These are phyloP conservation scores for Trypanosoma vivax DNA, from an alignment of 208 protist species.

Conservation along the genomic window DNA sequence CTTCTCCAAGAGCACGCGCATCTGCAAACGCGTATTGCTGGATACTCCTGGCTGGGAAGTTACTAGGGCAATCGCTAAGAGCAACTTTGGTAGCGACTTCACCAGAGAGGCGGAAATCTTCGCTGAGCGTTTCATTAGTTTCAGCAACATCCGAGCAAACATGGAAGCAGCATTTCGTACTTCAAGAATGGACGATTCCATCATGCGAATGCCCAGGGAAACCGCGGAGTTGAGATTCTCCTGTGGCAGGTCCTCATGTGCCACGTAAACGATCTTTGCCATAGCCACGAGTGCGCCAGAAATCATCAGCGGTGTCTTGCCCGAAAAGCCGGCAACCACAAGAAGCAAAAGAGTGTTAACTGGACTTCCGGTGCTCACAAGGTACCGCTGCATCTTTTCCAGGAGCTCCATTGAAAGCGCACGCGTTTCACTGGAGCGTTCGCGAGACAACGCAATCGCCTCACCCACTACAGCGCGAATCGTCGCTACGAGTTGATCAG, in stretches of 20 bases:
- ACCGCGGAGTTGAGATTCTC: conserved; percentile 56
- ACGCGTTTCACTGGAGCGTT: conserved; percentile 74
- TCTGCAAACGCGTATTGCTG: conserved; percentile 73
- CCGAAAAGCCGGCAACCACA: conserved; percentile 68
- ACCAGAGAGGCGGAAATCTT: conserved; percentile 43
- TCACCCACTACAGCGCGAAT: conserved; percentile 60
- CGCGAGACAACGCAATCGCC: conserved; percentile 69
- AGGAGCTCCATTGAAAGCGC: conserved; percentile 77
- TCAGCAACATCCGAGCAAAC: conserved; percentile 79
- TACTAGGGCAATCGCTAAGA: conserved; percentile 72
- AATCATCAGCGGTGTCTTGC: conserved; percentile 69
- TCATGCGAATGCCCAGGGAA: conserved; percentile 63
- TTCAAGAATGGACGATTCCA: conserved; percentile 60
- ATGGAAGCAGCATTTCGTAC: conserved; percentile 67
- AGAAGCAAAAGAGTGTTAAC: conserved; percentile 67
- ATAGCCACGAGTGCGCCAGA: conserved; percentile 76
- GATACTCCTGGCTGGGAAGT: conserved; percentile 76
- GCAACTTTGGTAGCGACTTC: conserved; percentile 56
- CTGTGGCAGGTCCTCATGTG: conserved; percentile 52
- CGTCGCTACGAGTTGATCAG: conserved; percentile 45
- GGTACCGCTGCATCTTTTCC: conserved; percentile 84
- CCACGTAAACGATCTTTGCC: conserved; percentile 77
- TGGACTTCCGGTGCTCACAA: conserved; percentile 46
- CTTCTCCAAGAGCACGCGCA: conserved; percentile 78
- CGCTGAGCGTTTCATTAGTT: conserved; percentile 68